phyloP scores from a whole-genome alignment of 495 filamentous ascomycete species.

The Annulohypoxylon maeteangense region DNA sequence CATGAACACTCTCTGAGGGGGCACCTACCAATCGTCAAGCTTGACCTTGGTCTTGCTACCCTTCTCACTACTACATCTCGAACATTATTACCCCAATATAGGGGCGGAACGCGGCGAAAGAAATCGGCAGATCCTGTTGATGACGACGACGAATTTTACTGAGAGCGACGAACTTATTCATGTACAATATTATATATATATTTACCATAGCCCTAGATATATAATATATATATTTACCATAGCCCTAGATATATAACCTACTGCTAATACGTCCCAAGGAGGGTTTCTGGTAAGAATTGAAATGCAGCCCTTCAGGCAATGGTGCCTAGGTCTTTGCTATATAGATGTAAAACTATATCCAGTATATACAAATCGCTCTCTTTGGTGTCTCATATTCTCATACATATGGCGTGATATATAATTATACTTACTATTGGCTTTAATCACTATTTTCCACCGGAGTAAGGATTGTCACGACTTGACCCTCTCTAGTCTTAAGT shows the following conservation, averaged over 20 bases:
- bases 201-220: too few relatives aligned
- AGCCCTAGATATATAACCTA: too few relatives aligned
- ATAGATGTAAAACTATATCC: too few relatives aligned
- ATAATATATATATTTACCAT: too few relatives aligned
- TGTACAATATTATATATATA: constrained; percentile 15
- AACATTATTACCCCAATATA: background rate
- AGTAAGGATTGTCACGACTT: constrained; percentile 28
- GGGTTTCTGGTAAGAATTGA: background rate
- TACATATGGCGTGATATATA: too few relatives aligned
- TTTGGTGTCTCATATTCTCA: too few relatives aligned
- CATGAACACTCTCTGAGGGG: constrained; percentile 26
- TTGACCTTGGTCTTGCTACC: constrained; percentile 14
- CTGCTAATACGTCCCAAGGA: background rate
- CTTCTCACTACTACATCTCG: constrained; percentile 26
- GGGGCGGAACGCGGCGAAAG: background rate
- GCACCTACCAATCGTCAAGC: constrained; percentile 8
- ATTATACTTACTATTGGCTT: too few relatives aligned
- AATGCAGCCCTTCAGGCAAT: background rate
- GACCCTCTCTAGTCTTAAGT: constrained; percentile 72
- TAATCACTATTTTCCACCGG: too few relatives aligned
- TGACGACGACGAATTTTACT: constrained; percentile 26
- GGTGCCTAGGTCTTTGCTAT: background rate
- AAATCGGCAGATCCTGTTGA: background rate
- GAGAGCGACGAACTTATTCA: background rate
- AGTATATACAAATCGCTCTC: too few relatives aligned